Conservation (phyloP, 805 yeast genomes). For the Tetrapisispora fleetii region DNA sequence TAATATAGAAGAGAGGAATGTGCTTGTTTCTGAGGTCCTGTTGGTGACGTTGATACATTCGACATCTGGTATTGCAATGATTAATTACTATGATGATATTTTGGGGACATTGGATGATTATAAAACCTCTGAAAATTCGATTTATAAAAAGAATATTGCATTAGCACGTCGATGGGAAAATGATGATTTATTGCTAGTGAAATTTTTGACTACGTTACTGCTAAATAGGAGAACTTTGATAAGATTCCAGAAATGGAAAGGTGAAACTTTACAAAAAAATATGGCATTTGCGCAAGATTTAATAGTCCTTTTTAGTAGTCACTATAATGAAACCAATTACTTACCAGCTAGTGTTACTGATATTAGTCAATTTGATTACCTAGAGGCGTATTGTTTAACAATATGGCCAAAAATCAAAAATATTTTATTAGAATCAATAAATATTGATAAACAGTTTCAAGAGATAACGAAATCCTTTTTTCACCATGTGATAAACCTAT, state of each 20-base stretch:
- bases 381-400: conserved; percentile 11
- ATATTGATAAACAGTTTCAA: neutral
- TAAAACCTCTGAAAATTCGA: conserved; percentile 1
- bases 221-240: conserved; percentile 7
- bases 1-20: neutral
- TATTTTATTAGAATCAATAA: conserved; percentile 2
- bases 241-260: conserved; percentile 3
- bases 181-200: conserved; percentile 3
- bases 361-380: conserved; percentile 8
- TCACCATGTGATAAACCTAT: conserved; percentile 4
- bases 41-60: conserved; percentile 18
- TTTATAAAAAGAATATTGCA: neutral
- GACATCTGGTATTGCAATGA: conserved; percentile 15
- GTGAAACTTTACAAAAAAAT: neutral
- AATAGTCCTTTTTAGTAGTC: conserved; percentile 6
- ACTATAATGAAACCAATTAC: neutral
- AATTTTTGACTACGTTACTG: conserved; percentile 10
- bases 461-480: conserved; percentile 4
- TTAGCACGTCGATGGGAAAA: neutral
- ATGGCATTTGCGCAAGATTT: neutral
- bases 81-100: conserved; percentile 5
- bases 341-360: neutral
- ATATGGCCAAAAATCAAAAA: conserved; percentile 8
- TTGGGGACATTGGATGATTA: neutral
- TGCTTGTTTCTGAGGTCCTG: conserved; percentile 9